Percentiles rank a stretch among this genome's conserved stretches.
Conservation (phyloP, 495 filamentous ascomycete species). For the Hamigera avellanea region DNA sequence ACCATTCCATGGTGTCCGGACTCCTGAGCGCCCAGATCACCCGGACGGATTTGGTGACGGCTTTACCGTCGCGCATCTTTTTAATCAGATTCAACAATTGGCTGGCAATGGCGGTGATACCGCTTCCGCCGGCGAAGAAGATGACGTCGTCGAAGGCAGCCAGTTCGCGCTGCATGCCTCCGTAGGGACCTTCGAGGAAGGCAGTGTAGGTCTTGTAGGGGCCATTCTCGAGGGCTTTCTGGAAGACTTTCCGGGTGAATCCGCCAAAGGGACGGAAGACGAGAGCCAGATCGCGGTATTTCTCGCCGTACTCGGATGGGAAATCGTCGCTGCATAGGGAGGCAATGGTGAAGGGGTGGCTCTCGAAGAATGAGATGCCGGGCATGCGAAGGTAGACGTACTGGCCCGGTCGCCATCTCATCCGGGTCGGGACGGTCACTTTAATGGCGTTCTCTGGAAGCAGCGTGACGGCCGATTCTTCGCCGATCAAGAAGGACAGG, state of each 20-base stretch:
- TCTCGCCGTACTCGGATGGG: conserved; percentile 74
- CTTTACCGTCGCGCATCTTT: conserved; percentile 85
- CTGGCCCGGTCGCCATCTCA: conserved; percentile 88
- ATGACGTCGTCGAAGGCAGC: conserved; percentile 90
- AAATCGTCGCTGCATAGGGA: conserved; percentile 82
- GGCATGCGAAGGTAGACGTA: conserved; percentile 94
- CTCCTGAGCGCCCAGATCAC: conserved; percentile 87
- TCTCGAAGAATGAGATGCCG: conserved; percentile 77
- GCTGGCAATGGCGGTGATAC: conserved; percentile 85
- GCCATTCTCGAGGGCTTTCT: conserved; percentile 65
- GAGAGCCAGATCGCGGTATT: conserved; percentile 76
- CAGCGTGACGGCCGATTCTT: conserved; percentile 75
- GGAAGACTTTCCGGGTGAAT: conserved; percentile 71
- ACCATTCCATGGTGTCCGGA: conserved; percentile 93
- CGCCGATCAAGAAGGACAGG: conserved; percentile 69
- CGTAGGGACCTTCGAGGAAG: conserved; percentile 88
- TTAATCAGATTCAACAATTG: conserved; percentile 88
- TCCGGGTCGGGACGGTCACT: conserved; percentile 82
- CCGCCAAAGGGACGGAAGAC: conserved; percentile 87
- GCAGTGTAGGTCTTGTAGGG: conserved; percentile 82
- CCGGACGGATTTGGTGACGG: conserved; percentile 78
- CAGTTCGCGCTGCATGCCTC: conserved; percentile 82
- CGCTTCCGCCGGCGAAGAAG: conserved; percentile 85
- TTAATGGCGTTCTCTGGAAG: conserved; percentile 90
- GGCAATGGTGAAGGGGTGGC: conserved; percentile 92